These are phyloP conservation scores for Aschersonia sp. DNA, from an alignment of 2,329 filamentous ascomycete species.

Conservation along the genomic window DNA sequence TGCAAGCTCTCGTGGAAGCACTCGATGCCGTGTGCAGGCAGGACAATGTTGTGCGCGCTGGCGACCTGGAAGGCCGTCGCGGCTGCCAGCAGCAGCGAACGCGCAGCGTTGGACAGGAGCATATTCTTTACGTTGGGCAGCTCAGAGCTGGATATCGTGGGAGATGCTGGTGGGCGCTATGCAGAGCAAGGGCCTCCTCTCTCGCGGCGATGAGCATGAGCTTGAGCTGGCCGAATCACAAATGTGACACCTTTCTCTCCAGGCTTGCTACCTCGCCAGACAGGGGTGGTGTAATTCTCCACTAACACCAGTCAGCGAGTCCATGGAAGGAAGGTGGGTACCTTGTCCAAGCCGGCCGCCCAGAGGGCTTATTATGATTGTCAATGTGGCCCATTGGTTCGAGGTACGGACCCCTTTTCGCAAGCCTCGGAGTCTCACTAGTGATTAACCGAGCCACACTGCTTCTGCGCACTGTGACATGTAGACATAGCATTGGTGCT, in stretches of 20 bases:
- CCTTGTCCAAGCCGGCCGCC: not conserved
- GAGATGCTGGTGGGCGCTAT: too few species aligned
- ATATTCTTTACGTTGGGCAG: constrained; percentile 5
- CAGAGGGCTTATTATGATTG: too few species aligned
- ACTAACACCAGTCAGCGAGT: not conserved
- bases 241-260: not conserved
- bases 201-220: too few species aligned
- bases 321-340: not conserved
- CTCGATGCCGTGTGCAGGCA: constrained; percentile 84
- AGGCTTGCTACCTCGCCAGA: not conserved
- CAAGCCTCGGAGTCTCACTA: not conserved
- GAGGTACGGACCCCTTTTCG: not conserved
- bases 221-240: not conserved
- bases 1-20: constrained; percentile 94
- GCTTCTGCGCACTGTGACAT: not conserved
- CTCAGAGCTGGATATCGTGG: too few species aligned
- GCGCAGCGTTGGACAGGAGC: constrained; percentile 22
- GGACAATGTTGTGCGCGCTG: constrained; percentile 87
- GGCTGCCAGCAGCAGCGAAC: constrained; percentile 23
- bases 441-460: not conserved
- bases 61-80: constrained; percentile 37
- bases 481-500: not conserved
- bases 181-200: too few species aligned
- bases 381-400: too few species aligned
- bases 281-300: not conserved